Percentiles rank a stretch among this genome's conserved stretches.
Evolutionary conservation across 23 red algal species (phyloP).

Genomic region (Cyanidioschyzon merolae): DNA sequence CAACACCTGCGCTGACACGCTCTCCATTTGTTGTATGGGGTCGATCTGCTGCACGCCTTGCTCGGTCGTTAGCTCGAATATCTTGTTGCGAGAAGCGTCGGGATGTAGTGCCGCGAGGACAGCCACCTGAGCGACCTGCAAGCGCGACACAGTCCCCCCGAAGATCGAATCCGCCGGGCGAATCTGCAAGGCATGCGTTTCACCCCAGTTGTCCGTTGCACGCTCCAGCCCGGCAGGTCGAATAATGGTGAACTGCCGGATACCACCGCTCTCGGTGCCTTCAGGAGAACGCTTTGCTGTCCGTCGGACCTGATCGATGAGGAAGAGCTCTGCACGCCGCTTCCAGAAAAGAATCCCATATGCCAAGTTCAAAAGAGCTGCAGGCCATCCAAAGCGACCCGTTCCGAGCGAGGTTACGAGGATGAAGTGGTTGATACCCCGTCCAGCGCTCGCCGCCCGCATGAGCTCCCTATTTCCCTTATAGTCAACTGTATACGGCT

Average conservation of each 20-base stretch:
- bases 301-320: conserved; percentile 9
- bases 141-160: neutral
- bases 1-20: neutral
- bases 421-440: neutral
- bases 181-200: neutral
- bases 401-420: conserved; percentile 3
- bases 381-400: conserved; percentile 3
- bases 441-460: neutral
- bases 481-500: neutral
- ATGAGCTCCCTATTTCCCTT: neutral
- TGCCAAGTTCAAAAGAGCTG: neutral
- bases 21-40: neutral
- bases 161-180: neutral
- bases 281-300: neutral
- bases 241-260: conserved; percentile 3
- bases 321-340: neutral
- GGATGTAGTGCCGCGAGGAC: neutral
- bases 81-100: conserved; percentile 5
- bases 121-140: conserved; percentile 5
- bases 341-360: conserved; percentile 16
- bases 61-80: neutral
- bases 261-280: neutral
- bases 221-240: neutral
- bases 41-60: neutral
- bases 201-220: neutral